These are phyloP conservation scores for Lachnellula hyalina DNA, from an alignment of 2,329 filamentous ascomycete species.

Conservation along the genomic window DNA sequence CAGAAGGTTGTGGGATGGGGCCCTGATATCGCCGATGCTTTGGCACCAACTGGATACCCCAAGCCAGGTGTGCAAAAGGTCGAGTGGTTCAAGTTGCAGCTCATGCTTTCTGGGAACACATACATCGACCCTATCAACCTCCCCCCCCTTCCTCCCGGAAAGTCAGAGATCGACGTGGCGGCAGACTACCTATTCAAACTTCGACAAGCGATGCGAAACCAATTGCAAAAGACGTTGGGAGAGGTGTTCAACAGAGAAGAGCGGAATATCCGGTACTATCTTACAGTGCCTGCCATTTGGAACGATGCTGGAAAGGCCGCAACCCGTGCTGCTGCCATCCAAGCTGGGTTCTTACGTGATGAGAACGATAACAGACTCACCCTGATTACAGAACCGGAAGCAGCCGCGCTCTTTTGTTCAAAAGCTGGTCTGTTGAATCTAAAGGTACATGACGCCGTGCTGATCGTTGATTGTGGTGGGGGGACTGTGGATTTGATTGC, in stretches of 20 bases:
- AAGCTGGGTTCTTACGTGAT: conserved; percentile 92
- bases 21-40: conserved; percentile 92
- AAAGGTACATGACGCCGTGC: conserved; percentile 96
- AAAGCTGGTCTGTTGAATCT: conserved; percentile 94
- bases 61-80: conserved; percentile 98
- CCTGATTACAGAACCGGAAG: conserved; percentile 92
- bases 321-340: conserved; percentile 90
- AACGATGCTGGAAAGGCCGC: conserved; percentile 98
- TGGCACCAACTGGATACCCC: conserved; percentile 94
- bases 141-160: conserved; percentile 91
- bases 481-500: conserved; percentile 98
- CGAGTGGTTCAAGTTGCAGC: conserved; percentile 99
- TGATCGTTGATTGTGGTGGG: conserved; percentile 97
- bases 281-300: conserved; percentile 99
- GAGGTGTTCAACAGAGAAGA: conserved; percentile 98
- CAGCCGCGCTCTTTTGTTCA: conserved; percentile 93
- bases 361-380: conserved; percentile 97
- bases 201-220: conserved; percentile 91
- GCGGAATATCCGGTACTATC: conserved; percentile 94
- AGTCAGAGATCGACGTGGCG: conserved; percentile 98
- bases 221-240: conserved; percentile 91
- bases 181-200: conserved; percentile 98
- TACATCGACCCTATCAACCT: conserved; percentile 99
- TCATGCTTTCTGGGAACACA: conserved; percentile 97
- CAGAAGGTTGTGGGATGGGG: conserved; percentile 99